These are phyloP conservation scores for Solanum neorickii DNA, from an alignment of 257 asterid genomes.

Conservation along the genomic window DNA sequence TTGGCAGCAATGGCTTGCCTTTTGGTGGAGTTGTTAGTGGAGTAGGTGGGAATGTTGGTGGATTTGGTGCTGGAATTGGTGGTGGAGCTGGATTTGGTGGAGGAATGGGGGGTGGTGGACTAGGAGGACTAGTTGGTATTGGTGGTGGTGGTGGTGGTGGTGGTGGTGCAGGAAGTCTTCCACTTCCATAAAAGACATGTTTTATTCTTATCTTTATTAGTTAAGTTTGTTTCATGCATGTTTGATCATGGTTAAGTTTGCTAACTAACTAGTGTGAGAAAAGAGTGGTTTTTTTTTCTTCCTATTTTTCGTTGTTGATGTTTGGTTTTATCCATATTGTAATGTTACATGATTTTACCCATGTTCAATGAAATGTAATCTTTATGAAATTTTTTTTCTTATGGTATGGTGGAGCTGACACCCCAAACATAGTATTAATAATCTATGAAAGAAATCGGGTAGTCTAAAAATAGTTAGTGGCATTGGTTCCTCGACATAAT, in stretches of 20 bases:
- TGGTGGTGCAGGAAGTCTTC: conserved; percentile 11
- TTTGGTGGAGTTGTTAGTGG: conserved; percentile 4
- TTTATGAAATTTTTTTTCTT: no score
- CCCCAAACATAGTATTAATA: no score
- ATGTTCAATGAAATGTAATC: background rate
- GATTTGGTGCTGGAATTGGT: background rate
- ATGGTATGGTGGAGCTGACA: no score
- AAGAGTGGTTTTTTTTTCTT: background rate
- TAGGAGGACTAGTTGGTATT: background rate
- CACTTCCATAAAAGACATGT: conserved; percentile 5
- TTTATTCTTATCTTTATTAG: background rate
- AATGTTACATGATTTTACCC: background rate
- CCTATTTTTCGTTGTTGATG: background rate
- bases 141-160: background rate
- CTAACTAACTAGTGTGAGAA: background rate
- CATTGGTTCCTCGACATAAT: no score
- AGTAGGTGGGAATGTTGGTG: conserved; percentile 8
- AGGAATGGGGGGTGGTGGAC: conserved; percentile 1
- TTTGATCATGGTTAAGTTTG: background rate
- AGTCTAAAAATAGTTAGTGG: no score
- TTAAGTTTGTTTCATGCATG: background rate
- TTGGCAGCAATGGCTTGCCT: background rate
- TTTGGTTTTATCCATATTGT: background rate
- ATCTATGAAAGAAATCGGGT: no score
- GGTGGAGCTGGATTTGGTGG: conserved; percentile 6